phyloP scores from a whole-genome alignment of 306 rosid species.

The Cucurbita ficifolia region DNA sequence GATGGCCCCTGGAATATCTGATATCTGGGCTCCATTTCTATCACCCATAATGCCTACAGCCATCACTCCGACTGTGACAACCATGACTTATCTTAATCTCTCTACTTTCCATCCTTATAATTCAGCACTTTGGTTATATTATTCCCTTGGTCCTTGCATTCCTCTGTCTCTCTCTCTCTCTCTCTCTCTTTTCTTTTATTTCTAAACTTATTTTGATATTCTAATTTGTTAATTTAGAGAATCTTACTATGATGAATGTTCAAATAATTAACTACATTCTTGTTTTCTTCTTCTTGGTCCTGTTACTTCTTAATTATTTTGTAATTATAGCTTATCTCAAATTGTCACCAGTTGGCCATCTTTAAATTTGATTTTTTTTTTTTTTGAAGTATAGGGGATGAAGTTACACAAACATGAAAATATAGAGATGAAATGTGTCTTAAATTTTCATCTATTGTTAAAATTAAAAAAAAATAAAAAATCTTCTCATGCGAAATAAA shows the following conservation, averaged over 20 bases:
- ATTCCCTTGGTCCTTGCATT: neutral
- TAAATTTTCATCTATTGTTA: neutral
- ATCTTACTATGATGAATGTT: neutral
- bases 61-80: slow-evolving; percentile 6
- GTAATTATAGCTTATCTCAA: no score
- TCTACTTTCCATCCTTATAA: neutral
- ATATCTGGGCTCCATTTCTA: slow-evolving; percentile 20
- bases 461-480: neutral
- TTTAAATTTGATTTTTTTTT: no score
- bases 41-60: slow-evolving; percentile 13
- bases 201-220: neutral
- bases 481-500: neutral
- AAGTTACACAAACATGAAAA: neutral
- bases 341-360: no score
- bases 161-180: neutral
- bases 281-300: no score
- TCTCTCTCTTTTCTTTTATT: neutral
- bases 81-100: neutral
- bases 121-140: neutral
- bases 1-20: slow-evolving; percentile 14
- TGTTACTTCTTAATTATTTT: no score
- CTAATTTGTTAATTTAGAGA: neutral
- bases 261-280: neutral
- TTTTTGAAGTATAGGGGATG: neutral
- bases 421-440: neutral